phyloP scores from a whole-genome alignment of 176 grass and related monocot species.

The Zoysia japonica region DNA sequence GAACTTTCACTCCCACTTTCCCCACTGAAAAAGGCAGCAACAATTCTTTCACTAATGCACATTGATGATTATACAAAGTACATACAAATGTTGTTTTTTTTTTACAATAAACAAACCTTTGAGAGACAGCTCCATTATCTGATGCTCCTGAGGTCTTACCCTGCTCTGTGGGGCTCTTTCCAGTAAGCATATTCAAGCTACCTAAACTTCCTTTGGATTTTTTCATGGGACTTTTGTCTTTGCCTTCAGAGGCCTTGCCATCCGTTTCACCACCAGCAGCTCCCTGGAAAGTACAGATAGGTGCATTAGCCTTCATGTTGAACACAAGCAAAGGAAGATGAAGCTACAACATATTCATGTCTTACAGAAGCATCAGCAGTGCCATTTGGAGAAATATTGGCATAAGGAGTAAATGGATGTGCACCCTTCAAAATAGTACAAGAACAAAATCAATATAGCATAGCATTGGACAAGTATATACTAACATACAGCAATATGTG shows the following conservation, averaged over 20 bases:
- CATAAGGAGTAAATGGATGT: slow-evolving; percentile 81
- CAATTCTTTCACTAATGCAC: slow-evolving; percentile 42
- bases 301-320: slow-evolving; percentile 40
- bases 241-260: slow-evolving; percentile 71
- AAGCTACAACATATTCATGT: slow-evolving; percentile 14
- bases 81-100: slow-evolving; percentile 20
- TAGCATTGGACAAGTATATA: slow-evolving; percentile 12
- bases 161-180: slow-evolving; percentile 62
- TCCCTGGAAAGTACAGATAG: slow-evolving; percentile 51
- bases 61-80: background rate
- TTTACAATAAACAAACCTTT: slow-evolving; percentile 60
- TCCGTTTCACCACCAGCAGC: slow-evolving; percentile 56
- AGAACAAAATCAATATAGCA: slow-evolving; percentile 32
- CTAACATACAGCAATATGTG: slow-evolving; percentile 23
- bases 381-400: slow-evolving; percentile 64
- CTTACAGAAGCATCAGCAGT: slow-evolving; percentile 81
- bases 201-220: slow-evolving; percentile 96
- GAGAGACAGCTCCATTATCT: slow-evolving; percentile 64
- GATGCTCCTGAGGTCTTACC: slow-evolving; percentile 73
- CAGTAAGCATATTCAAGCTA: slow-evolving; percentile 91
- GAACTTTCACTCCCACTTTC: slow-evolving; percentile 82
- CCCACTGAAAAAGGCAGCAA: slow-evolving; percentile 56
- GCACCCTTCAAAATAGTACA: slow-evolving; percentile 57
- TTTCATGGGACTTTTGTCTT: slow-evolving; percentile 78
- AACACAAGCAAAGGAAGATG: slow-evolving; percentile 29